Conservation (phyloP, 2,329 filamentous ascomycete species). For the Cordyceps militaris region DNA sequence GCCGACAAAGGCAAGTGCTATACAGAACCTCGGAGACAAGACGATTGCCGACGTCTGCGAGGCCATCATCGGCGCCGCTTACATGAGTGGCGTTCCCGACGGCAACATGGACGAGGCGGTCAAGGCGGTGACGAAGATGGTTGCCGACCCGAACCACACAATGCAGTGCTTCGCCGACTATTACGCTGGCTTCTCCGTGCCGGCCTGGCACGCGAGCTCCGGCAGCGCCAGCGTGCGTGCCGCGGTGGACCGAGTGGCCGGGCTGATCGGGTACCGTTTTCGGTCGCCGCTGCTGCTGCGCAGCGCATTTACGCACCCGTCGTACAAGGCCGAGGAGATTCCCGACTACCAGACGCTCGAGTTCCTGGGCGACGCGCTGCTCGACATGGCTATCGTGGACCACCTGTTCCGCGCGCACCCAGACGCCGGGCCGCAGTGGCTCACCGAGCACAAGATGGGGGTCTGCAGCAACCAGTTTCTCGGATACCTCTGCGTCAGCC, state of each 20-base stretch:
- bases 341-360: slow-evolving; percentile 88
- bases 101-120: slow-evolving; percentile 51
- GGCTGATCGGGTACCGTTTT: slow-evolving; percentile 57
- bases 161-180: slow-evolving; percentile 70
- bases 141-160: slow-evolving; percentile 60
- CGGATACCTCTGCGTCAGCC: slow-evolving; percentile 68
- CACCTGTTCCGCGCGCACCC: slow-evolving; percentile 73
- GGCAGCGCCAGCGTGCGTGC: slow-evolving; percentile 57
- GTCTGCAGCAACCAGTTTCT: slow-evolving; percentile 97
- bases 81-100: slow-evolving; percentile 39
- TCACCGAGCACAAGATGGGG: slow-evolving; percentile 98
- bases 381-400: slow-evolving; percentile 80
- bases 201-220: slow-evolving; percentile 57
- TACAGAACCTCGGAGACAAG: slow-evolving; percentile 75
- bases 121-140: slow-evolving; percentile 60
- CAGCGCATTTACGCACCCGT: slow-evolving; percentile 84
- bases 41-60: slow-evolving; percentile 92
- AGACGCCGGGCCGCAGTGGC: slow-evolving; percentile 82
- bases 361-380: slow-evolving; percentile 81
- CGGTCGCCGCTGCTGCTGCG: slow-evolving; percentile 66
- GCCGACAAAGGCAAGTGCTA: slow-evolving; percentile 34
- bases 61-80: slow-evolving; percentile 83
- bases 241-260: slow-evolving; percentile 57
- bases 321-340: slow-evolving; percentile 72
- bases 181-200: slow-evolving; percentile 57